A percentile compares a stretch with the other conserved stretches of the same genome.
phyloP scores from a whole-genome alignment of 768 basidiomycete genomes.

The Suillus alpinus region DNA sequence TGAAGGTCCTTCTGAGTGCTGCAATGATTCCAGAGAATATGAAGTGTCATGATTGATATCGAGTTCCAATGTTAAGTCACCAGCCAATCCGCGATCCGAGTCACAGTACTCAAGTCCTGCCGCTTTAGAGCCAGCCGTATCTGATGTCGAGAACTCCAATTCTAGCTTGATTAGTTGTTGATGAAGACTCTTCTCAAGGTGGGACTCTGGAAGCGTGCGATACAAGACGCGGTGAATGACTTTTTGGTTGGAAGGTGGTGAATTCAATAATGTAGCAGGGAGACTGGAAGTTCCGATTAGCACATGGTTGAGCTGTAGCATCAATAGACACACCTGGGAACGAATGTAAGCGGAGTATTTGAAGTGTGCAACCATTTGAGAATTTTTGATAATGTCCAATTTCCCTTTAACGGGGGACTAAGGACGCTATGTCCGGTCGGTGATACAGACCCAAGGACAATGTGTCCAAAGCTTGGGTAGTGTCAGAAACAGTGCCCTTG shows the following conservation, averaged over 20 bases:
- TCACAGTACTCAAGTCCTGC: background rate
- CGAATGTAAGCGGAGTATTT: conserved; percentile 38
- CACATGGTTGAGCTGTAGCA: too few species aligned
- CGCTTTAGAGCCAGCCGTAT: too few species aligned
- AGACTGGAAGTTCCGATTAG: conserved; percentile 28
- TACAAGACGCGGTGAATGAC: conserved; percentile 50
- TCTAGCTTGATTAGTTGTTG: conserved; percentile 39
- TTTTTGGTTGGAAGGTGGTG: conserved; percentile 28
- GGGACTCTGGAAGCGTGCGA: conserved; percentile 28
- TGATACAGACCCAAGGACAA: conserved; percentile 45
- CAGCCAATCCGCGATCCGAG: background rate
- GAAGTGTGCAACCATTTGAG: conserved; percentile 43
- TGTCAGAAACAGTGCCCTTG: conserved; percentile 1
- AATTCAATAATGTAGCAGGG: conserved; percentile 34
- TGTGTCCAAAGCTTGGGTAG: conserved; percentile 52
- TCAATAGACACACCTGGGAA: conserved; percentile 44
- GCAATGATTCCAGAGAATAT: background rate
- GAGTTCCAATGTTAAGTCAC: background rate
- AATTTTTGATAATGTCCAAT: conserved; percentile 38
- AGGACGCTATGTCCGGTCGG: conserved; percentile 25
- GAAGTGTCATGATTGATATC: conserved; percentile 5
- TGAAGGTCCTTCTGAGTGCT: background rate
- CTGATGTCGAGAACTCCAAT: conserved; percentile 26
- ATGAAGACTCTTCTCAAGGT: conserved; percentile 7
- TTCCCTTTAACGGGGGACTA: conserved; percentile 46